Evolutionary conservation across 768 basidiomycete genomes (phyloP), one percentile per base, ranked within the genome.

Genomic region (Mrakia blollopis): DNA sequence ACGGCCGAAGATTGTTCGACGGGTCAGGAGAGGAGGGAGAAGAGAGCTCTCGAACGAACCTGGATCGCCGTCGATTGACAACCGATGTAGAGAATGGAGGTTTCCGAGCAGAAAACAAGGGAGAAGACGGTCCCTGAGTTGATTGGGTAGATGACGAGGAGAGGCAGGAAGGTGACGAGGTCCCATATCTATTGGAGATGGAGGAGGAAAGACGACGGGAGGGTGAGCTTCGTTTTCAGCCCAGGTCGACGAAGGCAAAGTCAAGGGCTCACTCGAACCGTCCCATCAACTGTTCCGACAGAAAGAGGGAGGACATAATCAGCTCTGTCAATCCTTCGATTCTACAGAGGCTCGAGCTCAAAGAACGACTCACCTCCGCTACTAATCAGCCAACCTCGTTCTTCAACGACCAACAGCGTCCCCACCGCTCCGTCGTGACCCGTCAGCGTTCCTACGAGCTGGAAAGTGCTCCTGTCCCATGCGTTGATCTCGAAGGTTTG

Each of bases 41-140:
- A 67, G 60, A 30, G 18, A 16, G 28, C 23, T 68, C 28, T 65
- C 30, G 47, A 14, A 52, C 63, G 37, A 25, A 76, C 75, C 61
- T 76, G 76, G 41, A 78, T 78, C 25, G 65, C 57, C 3, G 77
- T 78, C 18, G 77, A 78, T 50, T 78, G 77, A 25, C 67, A 70
- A 57, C 77, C 77, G 54, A 74, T 44, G 67, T 78, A 78, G 28
- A 78, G 77, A 1, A 72, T 30, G 14, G 76, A 73, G 10, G 50
- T 63, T 30, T 37, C 16, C 11, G 70, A 28, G 63, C 44, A 73
- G 60, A 44, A 77, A 25, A 77, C 47, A 18, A 77, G 50, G 23
- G 76, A 77, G 44, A 72, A 72, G 8, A 77, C 72, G 1, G 60
- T 72, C 7, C 76, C 76, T 30, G 76, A 65, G 37, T 57, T 44